These are phyloP conservation scores for Aspergillus cristatus DNA, from an alignment of 495 filamentous ascomycete species.

Conservation along the genomic window DNA sequence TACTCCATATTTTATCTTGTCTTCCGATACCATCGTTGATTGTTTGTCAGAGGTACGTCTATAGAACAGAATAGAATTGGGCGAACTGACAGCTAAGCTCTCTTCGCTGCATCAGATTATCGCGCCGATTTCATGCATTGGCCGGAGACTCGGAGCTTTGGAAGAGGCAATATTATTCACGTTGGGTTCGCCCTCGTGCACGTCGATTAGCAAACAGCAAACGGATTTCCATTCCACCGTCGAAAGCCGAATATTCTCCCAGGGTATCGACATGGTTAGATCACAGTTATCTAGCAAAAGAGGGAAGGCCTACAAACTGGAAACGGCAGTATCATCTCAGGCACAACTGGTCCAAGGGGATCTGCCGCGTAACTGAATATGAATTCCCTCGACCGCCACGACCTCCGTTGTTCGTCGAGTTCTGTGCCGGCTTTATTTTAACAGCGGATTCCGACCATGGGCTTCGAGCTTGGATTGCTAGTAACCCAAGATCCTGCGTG, in stretches of 20 bases:
- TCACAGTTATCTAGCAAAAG: constrained; percentile 48
- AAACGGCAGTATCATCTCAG: constrained; percentile 83
- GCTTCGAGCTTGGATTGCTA: constrained; percentile 70
- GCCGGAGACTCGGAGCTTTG: constrained; percentile 80
- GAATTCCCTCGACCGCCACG: constrained; percentile 47
- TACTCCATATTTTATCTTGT: constrained; percentile 75
- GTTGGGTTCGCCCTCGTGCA: constrained; percentile 80
- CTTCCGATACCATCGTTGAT: constrained; percentile 60
- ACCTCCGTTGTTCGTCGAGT: constrained; percentile 56
- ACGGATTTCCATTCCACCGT: constrained; percentile 25
- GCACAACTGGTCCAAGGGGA: constrained; percentile 86
- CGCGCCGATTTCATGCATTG: constrained; percentile 66
- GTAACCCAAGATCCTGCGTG: constrained; percentile 34
- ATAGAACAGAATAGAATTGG: not conserved
- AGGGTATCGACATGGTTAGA: constrained; percentile 78
- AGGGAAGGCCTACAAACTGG: constrained; percentile 57
- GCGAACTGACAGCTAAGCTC: constrained; percentile 1
- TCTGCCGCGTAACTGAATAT: constrained; percentile 71
- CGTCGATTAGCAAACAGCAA: constrained; percentile 63
- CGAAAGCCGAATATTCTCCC: constrained; percentile 56
- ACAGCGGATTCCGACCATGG: constrained; percentile 64
- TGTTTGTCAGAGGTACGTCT: constrained; percentile 51
- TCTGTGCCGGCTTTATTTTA: constrained; percentile 66
- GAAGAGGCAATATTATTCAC: constrained; percentile 81
- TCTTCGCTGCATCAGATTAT: constrained; percentile 43